Evolutionary conservation across 2,329 filamentous ascomycete species (phyloP).

Genomic region (Escovopsis sp.): DNA sequence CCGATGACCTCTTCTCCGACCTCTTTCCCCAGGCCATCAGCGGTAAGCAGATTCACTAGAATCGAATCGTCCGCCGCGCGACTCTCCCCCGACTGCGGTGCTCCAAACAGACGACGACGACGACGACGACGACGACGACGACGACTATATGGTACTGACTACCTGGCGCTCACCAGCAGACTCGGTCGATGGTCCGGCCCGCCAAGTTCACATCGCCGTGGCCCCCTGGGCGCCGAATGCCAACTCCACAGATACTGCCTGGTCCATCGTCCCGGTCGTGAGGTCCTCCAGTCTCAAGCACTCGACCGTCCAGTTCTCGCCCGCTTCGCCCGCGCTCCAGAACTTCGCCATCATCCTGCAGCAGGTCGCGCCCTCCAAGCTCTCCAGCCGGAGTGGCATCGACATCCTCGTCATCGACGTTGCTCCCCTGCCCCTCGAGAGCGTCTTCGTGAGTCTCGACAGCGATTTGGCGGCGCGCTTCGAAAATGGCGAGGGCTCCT

Average conservation of each 20-base stretch:
- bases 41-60: conserved; percentile 26
- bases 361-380: conserved; percentile 59
- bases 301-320: conserved; percentile 67
- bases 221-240: conserved; percentile 54
- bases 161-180: conserved; percentile 7
- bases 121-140: not conserved
- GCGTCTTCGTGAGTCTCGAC: conserved; percentile 76
- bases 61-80: too few species aligned
- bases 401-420: conserved; percentile 77
- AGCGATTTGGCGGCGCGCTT: conserved; percentile 64
- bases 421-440: conserved; percentile 64
- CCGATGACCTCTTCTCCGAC: conserved; percentile 70
- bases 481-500: conserved; percentile 70
- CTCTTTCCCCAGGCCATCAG: conserved; percentile 52
- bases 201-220: conserved; percentile 50
- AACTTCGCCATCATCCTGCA: conserved; percentile 63
- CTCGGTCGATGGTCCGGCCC: conserved; percentile 19
- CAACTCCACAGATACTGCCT: conserved; percentile 48
- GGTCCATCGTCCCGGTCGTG: conserved; percentile 73
- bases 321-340: conserved; percentile 58
- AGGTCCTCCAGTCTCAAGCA: conserved; percentile 50
- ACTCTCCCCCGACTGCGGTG: too few species aligned
- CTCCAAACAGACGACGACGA: too few species aligned
- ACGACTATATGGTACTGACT: not conserved
- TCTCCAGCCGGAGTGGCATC: conserved; percentile 59